Percentiles rank a stretch among this genome's conserved stretches.
phyloP scores from a whole-genome alignment of 2,329 filamentous ascomycete species.

The Rugonectria rugulosa region DNA sequence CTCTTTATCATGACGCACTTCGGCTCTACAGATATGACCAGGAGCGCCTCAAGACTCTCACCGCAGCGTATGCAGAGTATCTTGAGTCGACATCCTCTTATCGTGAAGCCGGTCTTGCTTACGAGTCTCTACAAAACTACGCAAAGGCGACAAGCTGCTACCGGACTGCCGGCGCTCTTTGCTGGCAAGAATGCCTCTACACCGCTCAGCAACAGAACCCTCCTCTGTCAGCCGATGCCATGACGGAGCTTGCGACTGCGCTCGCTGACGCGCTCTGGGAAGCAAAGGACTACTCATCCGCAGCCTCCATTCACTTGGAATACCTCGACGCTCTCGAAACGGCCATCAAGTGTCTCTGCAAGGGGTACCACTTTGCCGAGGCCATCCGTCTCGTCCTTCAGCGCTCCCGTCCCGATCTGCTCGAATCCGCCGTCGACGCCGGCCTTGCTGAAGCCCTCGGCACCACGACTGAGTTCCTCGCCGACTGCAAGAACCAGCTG shows the following conservation, averaged over 20 bases:
- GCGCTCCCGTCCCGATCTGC: conserved; percentile 65
- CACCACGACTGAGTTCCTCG: conserved; percentile 86
- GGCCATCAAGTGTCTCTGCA: conserved; percentile 82
- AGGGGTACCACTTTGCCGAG: conserved; percentile 85
- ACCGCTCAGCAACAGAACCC: conserved; percentile 73
- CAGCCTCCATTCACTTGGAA: conserved; percentile 81
- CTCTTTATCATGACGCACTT: conserved; percentile 79
- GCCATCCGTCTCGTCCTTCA: conserved; percentile 80
- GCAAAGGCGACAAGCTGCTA: conserved; percentile 82
- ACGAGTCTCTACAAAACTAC: conserved; percentile 84
- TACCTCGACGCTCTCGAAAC: conserved; percentile 76
- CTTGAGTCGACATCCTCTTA: conserved; percentile 79
- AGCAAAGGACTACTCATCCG: conserved; percentile 81
- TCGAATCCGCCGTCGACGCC: conserved; percentile 74
- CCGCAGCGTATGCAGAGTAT: conserved; percentile 78
- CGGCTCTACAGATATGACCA: conserved; percentile 84
- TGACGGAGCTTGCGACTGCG: conserved; percentile 72
- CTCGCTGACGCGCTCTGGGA: conserved; percentile 84
- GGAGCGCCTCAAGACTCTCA: conserved; percentile 71
- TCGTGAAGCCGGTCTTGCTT: conserved; percentile 88
- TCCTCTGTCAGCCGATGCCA: conserved; percentile 64
- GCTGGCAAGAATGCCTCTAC: conserved; percentile 92
- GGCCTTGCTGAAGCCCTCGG: conserved; percentile 83
- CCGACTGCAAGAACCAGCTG: conserved; percentile 89
- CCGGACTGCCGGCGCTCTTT: conserved; percentile 74